A percentile compares a stretch with the other conserved stretches of the same genome.
These are phyloP conservation scores for Acarospora socialis DNA, from an alignment of 2,329 filamentous ascomycete genomes.

Conservation along the genomic window DNA sequence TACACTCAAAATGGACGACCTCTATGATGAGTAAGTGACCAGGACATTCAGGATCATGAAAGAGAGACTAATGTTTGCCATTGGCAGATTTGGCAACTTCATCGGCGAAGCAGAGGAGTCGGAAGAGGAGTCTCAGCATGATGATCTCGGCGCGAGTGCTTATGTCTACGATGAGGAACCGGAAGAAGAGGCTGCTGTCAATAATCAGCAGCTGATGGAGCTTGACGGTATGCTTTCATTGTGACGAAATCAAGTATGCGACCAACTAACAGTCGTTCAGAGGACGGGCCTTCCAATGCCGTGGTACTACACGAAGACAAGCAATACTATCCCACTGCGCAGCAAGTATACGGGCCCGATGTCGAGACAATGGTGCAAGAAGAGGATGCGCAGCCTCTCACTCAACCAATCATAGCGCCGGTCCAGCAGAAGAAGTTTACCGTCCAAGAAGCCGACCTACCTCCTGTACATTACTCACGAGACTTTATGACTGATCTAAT, in stretches of 20 bases:
- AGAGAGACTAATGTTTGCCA: constrained; percentile 15
- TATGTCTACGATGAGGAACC: constrained; percentile 58
- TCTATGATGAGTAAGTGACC: constrained; percentile 71
- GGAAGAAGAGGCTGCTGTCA: constrained; percentile 43
- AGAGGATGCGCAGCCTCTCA: constrained; percentile 86
- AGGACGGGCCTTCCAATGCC: constrained; percentile 83
- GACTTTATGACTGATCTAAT: constrained; percentile 91
- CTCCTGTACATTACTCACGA: constrained; percentile 73
- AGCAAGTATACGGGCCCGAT: constrained; percentile 85
- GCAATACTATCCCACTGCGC: constrained; percentile 96
- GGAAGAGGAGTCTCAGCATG: constrained; percentile 68
- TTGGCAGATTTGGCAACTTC: constrained; percentile 80
- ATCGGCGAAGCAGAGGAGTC: constrained; percentile 87
- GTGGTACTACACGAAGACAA: constrained; percentile 99
- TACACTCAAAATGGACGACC: constrained; percentile 66
- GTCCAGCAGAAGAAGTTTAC: constrained; percentile 93
- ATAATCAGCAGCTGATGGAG: constrained; percentile 83
- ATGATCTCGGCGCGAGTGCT: constrained; percentile 60
- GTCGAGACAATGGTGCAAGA: constrained; percentile 95
- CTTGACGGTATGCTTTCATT: constrained; percentile 53
- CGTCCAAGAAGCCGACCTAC: constrained; percentile 80
- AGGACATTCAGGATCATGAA: constrained; percentile 1
- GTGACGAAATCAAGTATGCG: neutral
- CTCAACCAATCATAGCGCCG: constrained; percentile 85
- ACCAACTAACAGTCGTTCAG: constrained; percentile 22